Conservation (phyloP, 305 asterid genomes). For the Plantago lanceolata region DNA sequence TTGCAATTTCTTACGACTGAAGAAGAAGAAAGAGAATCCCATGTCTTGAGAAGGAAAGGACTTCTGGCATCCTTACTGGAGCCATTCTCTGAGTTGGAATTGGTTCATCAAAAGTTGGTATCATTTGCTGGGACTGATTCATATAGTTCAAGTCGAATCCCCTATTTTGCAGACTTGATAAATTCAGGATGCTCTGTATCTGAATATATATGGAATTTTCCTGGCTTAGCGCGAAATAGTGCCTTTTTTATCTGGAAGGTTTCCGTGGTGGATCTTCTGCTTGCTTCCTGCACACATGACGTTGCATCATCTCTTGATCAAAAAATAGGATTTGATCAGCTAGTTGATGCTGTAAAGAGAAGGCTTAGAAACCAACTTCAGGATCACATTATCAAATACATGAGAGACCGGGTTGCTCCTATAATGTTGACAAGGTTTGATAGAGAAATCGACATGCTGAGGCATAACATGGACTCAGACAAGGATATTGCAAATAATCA, state of each 20-base stretch:
- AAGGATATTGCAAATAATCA: slow-evolving; percentile 42
- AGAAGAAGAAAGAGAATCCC: slow-evolving; percentile 58
- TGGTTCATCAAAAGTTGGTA: slow-evolving; percentile 58
- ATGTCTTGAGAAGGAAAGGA: slow-evolving; percentile 57
- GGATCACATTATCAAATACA: slow-evolving; percentile 68
- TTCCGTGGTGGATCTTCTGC: slow-evolving; percentile 73
- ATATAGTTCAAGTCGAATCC: slow-evolving; percentile 47
- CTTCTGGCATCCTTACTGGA: slow-evolving; percentile 60
- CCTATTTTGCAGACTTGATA: slow-evolving; percentile 56
- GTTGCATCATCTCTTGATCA: slow-evolving; percentile 69
- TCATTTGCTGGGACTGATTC: slow-evolving; percentile 45
- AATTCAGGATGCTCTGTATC: slow-evolving; percentile 71
- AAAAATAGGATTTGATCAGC: slow-evolving; percentile 83
- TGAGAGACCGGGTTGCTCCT: slow-evolving; percentile 76
- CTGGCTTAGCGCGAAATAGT: slow-evolving; percentile 49
- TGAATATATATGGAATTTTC: slow-evolving; percentile 75
- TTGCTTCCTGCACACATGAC: slow-evolving; percentile 73
- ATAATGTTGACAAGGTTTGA: slow-evolving; percentile 57
- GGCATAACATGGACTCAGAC: slow-evolving; percentile 47
- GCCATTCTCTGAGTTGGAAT: slow-evolving; percentile 90
- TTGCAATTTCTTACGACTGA: slow-evolving; percentile 56
- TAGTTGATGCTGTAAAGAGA: slow-evolving; percentile 69
- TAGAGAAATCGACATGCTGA: slow-evolving; percentile 56
- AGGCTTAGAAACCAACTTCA: slow-evolving; percentile 61
- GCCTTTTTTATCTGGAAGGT: slow-evolving; percentile 93